These are phyloP conservation scores for Vigna mungo DNA, from an alignment of 306 rosid genomes.

Conservation along the genomic window DNA sequence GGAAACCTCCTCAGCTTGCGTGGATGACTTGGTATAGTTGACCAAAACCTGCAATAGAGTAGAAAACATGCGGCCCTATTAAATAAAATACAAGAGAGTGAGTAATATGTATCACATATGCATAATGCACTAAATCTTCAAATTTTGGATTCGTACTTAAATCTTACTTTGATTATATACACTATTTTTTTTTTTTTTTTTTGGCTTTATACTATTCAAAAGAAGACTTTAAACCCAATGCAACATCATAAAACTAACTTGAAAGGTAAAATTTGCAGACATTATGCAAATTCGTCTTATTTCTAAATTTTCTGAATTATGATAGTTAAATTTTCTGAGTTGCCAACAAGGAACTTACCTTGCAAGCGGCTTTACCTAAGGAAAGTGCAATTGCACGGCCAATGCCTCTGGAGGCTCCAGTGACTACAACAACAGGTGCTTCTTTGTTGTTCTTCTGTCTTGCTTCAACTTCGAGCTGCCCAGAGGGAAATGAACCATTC, in stretches of 20 bases:
- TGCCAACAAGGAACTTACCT: constrained; percentile 48
- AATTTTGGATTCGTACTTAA: no score
- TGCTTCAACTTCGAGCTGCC: neutral
- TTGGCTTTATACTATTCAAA: neutral
- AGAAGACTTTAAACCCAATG: no score
- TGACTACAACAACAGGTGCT: constrained; percentile 78
- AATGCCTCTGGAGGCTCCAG: constrained; percentile 90
- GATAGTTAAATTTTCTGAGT: neutral
- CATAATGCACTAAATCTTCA: neutral
- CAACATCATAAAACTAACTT: no score
- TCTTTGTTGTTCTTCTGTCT: constrained; percentile 53
- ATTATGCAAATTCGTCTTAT: no score
- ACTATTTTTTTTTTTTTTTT: no score
- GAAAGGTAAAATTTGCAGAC: no score
- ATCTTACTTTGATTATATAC: no score
- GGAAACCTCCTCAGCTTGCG: constrained; percentile 79
- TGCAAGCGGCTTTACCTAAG: constrained; percentile 83
- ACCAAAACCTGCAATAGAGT: constrained; percentile 62
- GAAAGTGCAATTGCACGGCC: constrained; percentile 80
- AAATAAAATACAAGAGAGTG: neutral
- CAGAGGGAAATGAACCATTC: neutral
- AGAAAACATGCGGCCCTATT: neutral
- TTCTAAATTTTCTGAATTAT: neutral
- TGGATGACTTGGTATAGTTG: constrained; percentile 80
- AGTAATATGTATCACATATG: neutral